phyloP scores from a whole-genome alignment of 1,284 basidiomycete genomes.

The Singerocomus inundabilis region DNA sequence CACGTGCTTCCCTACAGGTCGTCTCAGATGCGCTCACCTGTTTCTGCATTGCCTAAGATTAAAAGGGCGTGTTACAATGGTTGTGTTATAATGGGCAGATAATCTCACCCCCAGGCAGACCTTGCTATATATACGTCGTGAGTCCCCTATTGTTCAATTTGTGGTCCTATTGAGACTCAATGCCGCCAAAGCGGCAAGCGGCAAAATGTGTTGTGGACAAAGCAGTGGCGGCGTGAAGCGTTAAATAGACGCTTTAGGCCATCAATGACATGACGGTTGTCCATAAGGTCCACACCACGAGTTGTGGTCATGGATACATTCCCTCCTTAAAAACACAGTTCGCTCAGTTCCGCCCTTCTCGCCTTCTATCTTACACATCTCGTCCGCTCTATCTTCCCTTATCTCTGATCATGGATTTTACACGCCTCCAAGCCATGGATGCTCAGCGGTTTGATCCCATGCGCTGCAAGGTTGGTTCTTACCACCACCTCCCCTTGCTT shows the following conservation, averaged over 20 bases:
- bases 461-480: conserved; percentile 25
- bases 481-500: conserved; percentile 17
- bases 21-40: conserved; percentile 20
- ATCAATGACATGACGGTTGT: conserved; percentile 16
- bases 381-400: conserved; percentile 31
- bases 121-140: conserved; percentile 16
- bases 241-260: conserved; percentile 16
- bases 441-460: conserved; percentile 34
- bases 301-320: conserved; percentile 24
- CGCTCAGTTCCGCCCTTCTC: conserved; percentile 30
- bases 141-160: conserved; percentile 11
- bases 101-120: conserved; percentile 4
- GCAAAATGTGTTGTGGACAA: conserved; percentile 18
- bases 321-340: conserved; percentile 24
- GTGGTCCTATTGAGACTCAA: conserved; percentile 2
- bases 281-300: conserved; percentile 25
- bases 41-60: conserved; percentile 23
- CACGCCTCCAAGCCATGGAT: conserved; percentile 31
- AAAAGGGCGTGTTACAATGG: conserved; percentile 27
- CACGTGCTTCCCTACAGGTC: conserved; percentile 24
- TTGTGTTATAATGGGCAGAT: conserved; percentile 13
- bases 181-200: conserved; percentile 21
- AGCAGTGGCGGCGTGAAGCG: conserved; percentile 13
- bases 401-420: conserved; percentile 27
- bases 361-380: conserved; percentile 28